Conservation (phyloP, 169 alveolate genomes). For the Plasmodium relictum region DNA sequence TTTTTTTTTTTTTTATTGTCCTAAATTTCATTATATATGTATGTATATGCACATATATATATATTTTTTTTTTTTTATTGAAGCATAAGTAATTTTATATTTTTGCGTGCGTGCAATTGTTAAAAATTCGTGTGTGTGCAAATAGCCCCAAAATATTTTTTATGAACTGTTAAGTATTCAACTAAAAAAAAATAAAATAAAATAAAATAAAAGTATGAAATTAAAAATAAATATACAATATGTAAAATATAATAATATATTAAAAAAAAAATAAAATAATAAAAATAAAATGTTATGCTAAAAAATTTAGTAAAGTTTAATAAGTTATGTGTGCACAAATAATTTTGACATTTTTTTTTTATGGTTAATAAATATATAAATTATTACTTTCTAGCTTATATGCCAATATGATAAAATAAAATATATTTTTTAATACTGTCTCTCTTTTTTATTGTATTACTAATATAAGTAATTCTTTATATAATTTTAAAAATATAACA, state of each 20-base stretch:
- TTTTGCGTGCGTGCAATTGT: constrained; percentile 35
- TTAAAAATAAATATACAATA: constrained; percentile 6
- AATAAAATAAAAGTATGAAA: constrained; percentile 12
- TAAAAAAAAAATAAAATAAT: constrained; percentile 23
- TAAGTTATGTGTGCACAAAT: constrained; percentile 1
- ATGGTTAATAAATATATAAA: not conserved
- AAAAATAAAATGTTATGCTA: not conserved
- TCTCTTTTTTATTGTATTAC: too few species aligned
- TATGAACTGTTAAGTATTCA: constrained; percentile 45
- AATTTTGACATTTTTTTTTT: constrained; percentile 9
- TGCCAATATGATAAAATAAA: not conserved
- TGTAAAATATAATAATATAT: constrained; percentile 5
- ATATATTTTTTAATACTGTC: too few species aligned
- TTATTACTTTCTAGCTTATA: not conserved
- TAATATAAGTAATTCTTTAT: too few species aligned
- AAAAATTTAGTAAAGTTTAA: not conserved
- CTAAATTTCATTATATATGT: constrained; percentile 11
- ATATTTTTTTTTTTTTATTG: not conserved
- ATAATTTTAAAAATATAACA: too few species aligned
- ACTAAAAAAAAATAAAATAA: constrained; percentile 26
- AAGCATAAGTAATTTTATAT: constrained; percentile 33
- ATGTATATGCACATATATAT: not conserved
- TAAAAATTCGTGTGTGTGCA: constrained; percentile 26
- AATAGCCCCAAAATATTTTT: constrained; percentile 25
- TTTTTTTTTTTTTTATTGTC: constrained; percentile 35